phyloP scores from a whole-genome alignment of 345 rosid species.

The Populus alba region DNA sequence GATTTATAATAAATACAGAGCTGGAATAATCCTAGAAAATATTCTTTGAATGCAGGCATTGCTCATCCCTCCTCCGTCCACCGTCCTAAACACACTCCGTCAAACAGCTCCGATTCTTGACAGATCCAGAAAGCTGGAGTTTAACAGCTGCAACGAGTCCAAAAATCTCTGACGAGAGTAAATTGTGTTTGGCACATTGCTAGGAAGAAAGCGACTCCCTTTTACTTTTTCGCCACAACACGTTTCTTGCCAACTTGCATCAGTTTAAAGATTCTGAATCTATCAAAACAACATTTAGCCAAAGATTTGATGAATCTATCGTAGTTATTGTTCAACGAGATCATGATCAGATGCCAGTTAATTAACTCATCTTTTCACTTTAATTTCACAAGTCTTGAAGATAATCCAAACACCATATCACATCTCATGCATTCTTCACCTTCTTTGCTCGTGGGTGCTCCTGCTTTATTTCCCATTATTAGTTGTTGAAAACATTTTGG shows the following conservation, averaged over 20 bases:
- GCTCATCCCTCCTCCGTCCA: no score
- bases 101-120: no score
- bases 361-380: slow-evolving; percentile 1
- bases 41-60: no score
- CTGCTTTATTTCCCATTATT: slow-evolving; percentile 20
- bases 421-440: neutral
- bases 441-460: slow-evolving; percentile 1
- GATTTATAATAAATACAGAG: no score
- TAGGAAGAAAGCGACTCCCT: no score
- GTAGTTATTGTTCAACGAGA: slow-evolving; percentile 3
- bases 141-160: no score
- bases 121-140: no score
- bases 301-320: neutral
- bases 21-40: no score
- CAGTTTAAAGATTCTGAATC: neutral
- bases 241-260: slow-evolving; percentile 5
- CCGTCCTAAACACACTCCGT: no score
- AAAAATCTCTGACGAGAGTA: neutral
- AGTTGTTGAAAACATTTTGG: slow-evolving; percentile 16
- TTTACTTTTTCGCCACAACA: neutral
- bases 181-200: neutral
- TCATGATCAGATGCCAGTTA: slow-evolving; percentile 17
- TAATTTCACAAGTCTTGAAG: neutral
- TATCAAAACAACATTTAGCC: neutral
- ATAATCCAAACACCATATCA: slow-evolving; percentile 11